Base-by-base conservation (phyloP, 2,329 filamentous ascomycete species). In the Ceratocystis variospora region DNA sequence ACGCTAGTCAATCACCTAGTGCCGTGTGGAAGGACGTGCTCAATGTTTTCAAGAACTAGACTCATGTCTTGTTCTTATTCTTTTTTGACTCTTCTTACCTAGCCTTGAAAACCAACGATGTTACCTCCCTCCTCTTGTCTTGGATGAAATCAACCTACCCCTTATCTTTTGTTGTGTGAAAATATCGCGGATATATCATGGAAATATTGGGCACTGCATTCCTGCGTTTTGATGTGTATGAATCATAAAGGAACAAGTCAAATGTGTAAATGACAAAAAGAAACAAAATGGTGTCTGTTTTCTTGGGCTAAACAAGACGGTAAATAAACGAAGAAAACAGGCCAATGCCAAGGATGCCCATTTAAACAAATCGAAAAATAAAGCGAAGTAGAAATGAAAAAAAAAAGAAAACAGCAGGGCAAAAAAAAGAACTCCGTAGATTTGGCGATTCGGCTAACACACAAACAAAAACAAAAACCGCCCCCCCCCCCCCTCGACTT, bases 1-100 rank as follows among this genome's bases (percentile, higher is more conserved):
- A 99, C 76, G 94, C 94, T 70, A 95, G 89, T 80, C 91, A 99
- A 81, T 87, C 96, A 79, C 94, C 94, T 22, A 89, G 90, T 61
- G 87, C 92, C 77, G 94, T 99, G 69, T 99, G 94, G 94, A 92
- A 90, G 82, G 90, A 87, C 76, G 80, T 99, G 76, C 81, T 97
- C 69, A 84, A 86, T 73, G 87, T 96, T 72, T 93, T 99, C 74
- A 84, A 87, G 46, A 62, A 68, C n/a, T 68, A 68, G 44, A 57
- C 48, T 31, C 28, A 10, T 22, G 44, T 66, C 31, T 41, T 63
- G 45, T 44, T 62, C 44, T 55, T 63, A 19, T 66, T 65, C 28
- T 62, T 15, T 53, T 50, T 66, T 25, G 62, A 22, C 22, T 48
- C 12, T 66, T 22, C 48, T 61, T 48, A 63, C 25, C 46, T 63